Percentiles rank a stretch among this genome's conserved stretches.
Conservation (phyloP, 371 early-diverging fungal genomes). For the Actinomortierella ambigua region DNA sequence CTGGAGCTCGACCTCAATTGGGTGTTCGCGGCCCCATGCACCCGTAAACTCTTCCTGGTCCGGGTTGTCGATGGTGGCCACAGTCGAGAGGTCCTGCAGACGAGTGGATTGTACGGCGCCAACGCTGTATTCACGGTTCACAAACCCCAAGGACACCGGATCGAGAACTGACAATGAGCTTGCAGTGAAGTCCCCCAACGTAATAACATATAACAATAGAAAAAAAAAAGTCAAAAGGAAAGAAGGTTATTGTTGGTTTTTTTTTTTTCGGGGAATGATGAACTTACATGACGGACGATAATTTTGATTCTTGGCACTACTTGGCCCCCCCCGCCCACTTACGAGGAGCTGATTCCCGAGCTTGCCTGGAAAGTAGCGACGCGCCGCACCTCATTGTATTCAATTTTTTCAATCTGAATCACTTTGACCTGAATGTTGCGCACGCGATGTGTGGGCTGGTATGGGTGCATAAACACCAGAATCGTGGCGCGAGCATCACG, state of each 20-base stretch:
- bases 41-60: constrained; percentile 20
- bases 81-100: no score
- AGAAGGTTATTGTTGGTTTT: no score
- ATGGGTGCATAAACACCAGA: constrained; percentile 18
- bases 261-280: no score
- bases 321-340: constrained; percentile 5
- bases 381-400: constrained; percentile 1
- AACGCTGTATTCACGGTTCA: no score
- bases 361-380: no score
- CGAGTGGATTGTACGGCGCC: no score
- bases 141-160: background rate
- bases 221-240: background rate
- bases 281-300: no score
- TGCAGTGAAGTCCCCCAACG: background rate
- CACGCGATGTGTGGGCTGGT: constrained; percentile 6
- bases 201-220: background rate
- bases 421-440: constrained; percentile 17
- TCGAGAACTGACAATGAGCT: background rate
- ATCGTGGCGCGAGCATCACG: background rate
- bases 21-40: constrained; percentile 26
- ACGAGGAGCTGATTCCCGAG: constrained; percentile 16
- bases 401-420: constrained; percentile 24
- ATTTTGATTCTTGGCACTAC: no score
- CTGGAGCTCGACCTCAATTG: constrained; percentile 22
- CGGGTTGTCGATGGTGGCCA: constrained; percentile 15